These are phyloP conservation scores for Fusarium redolens DNA, from an alignment of 2,329 filamentous ascomycete genomes.

Conservation along the genomic window DNA sequence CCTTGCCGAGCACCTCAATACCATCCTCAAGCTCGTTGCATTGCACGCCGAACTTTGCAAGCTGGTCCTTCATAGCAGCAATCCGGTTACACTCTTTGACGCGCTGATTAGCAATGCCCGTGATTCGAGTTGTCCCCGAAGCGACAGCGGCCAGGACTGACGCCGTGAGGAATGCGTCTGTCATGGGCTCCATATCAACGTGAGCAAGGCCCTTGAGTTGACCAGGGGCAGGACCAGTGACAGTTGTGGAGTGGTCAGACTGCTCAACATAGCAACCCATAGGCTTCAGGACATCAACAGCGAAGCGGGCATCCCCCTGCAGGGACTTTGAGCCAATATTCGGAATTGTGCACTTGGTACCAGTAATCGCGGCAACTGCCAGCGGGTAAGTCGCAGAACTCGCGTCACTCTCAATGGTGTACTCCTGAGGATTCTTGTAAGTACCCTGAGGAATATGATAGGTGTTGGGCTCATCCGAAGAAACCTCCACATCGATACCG, in stretches of 20 bases:
- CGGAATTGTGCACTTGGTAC: conserved; percentile 93
- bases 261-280: conserved; percentile 96
- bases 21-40: conserved; percentile 93
- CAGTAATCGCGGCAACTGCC: conserved; percentile 93
- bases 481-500: conserved; percentile 82
- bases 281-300: conserved; percentile 85
- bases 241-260: conserved; percentile 86
- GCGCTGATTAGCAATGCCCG: conserved; percentile 95
- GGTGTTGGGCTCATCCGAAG: conserved; percentile 83
- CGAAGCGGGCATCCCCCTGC: conserved; percentile 95
- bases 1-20: conserved; percentile 76
- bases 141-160: conserved; percentile 93
- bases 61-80: conserved; percentile 91
- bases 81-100: conserved; percentile 99
- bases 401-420: conserved; percentile 95
- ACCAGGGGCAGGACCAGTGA: conserved; percentile 85
- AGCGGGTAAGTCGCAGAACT: conserved; percentile 97
- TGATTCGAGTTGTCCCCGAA: conserved; percentile 84
- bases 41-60: conserved; percentile 90
- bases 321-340: conserved; percentile 94
- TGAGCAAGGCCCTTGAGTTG: conserved; percentile 79
- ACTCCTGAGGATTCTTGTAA: conserved; percentile 87
- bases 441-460: conserved; percentile 90
- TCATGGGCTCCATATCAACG: conserved; percentile 99
- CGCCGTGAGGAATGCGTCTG: conserved; percentile 95